Percentiles rank a stretch among this genome's conserved stretches.
Conservation (phyloP, 108 stramenopile species). For the Bacterosira constricta region DNA sequence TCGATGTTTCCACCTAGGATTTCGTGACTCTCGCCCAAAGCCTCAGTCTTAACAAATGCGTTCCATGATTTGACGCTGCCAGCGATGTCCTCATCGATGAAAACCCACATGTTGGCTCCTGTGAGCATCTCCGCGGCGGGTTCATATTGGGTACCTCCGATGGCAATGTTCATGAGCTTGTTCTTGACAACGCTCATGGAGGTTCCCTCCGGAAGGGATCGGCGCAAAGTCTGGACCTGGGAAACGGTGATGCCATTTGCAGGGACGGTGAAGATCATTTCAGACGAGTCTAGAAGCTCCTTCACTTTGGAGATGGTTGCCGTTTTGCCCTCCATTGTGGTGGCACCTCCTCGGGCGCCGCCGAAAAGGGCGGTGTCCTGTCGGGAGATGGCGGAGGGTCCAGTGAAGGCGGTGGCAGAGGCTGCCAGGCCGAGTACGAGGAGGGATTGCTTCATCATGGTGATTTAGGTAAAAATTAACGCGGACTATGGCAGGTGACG, state of each 20-base stretch:
- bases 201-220: constrained; percentile 82
- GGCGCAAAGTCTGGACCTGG: constrained; percentile 71
- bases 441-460: constrained; percentile 54
- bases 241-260: constrained; percentile 69
- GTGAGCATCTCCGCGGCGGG: constrained; percentile 56
- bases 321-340: constrained; percentile 81
- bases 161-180: constrained; percentile 86
- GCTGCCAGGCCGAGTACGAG: constrained; percentile 43
- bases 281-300: constrained; percentile 71
- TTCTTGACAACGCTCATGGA: constrained; percentile 90
- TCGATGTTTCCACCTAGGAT: constrained; percentile 86
- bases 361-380: constrained; percentile 64
- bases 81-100: constrained; percentile 90
- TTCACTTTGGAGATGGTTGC: constrained; percentile 64
- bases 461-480: not conserved
- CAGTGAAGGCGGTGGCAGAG: constrained; percentile 50
- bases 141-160: constrained; percentile 82
- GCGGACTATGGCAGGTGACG: not conserved
- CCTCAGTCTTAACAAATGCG: constrained; percentile 71
- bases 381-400: constrained; percentile 19
- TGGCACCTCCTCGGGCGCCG: constrained; percentile 72
- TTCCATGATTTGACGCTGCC: constrained; percentile 85
- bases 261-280: constrained; percentile 87
- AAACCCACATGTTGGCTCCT: constrained; percentile 95
- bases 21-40: constrained; percentile 67